Conservation (phyloP, 768 basidiomycete genomes). For the Serpula lacrymans region DNA sequence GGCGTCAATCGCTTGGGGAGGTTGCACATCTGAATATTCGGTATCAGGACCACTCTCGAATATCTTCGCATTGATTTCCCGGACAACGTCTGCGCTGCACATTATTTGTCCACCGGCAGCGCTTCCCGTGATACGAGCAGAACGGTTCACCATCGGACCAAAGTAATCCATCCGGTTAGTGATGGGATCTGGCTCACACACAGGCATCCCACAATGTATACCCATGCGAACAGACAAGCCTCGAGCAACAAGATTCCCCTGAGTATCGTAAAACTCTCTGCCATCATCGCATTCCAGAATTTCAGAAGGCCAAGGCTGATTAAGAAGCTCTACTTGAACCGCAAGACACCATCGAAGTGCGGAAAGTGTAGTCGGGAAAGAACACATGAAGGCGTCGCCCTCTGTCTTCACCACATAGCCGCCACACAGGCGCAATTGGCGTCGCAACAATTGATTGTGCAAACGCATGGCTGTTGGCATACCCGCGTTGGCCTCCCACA, state of each 20-base stretch:
- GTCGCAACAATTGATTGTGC: slow-evolving; percentile 84
- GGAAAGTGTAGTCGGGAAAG: slow-evolving; percentile 84
- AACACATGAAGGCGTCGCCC: slow-evolving; percentile 99
- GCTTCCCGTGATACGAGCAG: slow-evolving; percentile 76
- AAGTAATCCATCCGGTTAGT: slow-evolving; percentile 98
- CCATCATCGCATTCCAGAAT: slow-evolving; percentile 93
- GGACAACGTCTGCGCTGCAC: slow-evolving; percentile 83
- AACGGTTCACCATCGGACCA: slow-evolving; percentile 92
- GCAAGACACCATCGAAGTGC: slow-evolving; percentile 90
- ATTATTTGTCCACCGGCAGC: slow-evolving; percentile 94
- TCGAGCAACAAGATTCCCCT: slow-evolving; percentile 70
- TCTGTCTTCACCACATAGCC: slow-evolving; percentile 99
- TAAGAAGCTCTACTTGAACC: slow-evolving; percentile 79
- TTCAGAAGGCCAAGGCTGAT: slow-evolving; percentile 88
- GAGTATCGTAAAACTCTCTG: slow-evolving; percentile 63
- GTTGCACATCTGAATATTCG: slow-evolving; percentile 56
- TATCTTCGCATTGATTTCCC: slow-evolving; percentile 69
- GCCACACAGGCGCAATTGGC: slow-evolving; percentile 83
- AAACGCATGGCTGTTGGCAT: slow-evolving; percentile 92
- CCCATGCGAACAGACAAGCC: slow-evolving; percentile 97
- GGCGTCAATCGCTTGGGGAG: slow-evolving; percentile 63
- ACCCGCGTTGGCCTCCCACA: slow-evolving; percentile 95
- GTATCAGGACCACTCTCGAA: slow-evolving; percentile 54
- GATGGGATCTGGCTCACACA: slow-evolving; percentile 88
- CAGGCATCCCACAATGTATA: slow-evolving; percentile 87